Percentiles rank a stretch among this genome's conserved stretches.
These are phyloP conservation scores for Gyrodon lividus DNA, from an alignment of 768 basidiomycete species.

Conservation along the genomic window DNA sequence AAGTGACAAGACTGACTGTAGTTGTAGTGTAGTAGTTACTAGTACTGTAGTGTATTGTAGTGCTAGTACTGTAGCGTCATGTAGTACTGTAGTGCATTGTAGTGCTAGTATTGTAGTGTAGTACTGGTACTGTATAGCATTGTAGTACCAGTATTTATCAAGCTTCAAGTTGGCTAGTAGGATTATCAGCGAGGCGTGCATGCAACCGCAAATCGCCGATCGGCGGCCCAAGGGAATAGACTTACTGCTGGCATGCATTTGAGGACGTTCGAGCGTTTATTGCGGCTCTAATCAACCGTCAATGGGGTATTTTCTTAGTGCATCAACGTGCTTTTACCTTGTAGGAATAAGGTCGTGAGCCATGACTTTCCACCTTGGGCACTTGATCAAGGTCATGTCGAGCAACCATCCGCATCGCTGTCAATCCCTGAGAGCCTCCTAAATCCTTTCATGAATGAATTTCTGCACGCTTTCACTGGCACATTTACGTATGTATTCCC, in stretches of 20 bases:
- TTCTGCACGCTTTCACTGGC: slow-evolving; percentile 30
- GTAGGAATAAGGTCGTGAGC: too few species aligned
- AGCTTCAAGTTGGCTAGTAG: too few species aligned
- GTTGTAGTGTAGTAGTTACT: too few species aligned
- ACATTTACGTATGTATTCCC: slow-evolving; percentile 60
- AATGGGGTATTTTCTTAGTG: background rate
- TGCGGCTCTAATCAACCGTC: background rate
- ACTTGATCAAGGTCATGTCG: too few species aligned
- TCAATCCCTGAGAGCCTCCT: slow-evolving; percentile 22
- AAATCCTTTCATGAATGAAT: slow-evolving; percentile 35
- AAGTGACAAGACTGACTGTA: background rate
- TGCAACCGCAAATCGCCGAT: slow-evolving; percentile 33
- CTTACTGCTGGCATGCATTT: slow-evolving; percentile 3
- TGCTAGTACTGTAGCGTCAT: too few species aligned
- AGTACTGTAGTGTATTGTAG: too few species aligned
- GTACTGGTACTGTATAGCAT: too few species aligned
- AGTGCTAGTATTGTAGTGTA: too few species aligned
- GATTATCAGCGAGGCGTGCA: slow-evolving; percentile 22
- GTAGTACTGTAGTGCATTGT: too few species aligned
- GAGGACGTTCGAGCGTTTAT: slow-evolving; percentile 2
- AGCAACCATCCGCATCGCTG: slow-evolving; percentile 11
- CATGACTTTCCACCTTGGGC: too few species aligned
- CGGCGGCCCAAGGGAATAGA: slow-evolving; percentile 13
- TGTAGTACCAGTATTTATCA: too few species aligned
- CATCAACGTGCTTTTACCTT: slow-evolving; percentile 5